phyloP scores from a whole-genome alignment of 805 yeast species.

The Kodamaea neixiangensis region DNA sequence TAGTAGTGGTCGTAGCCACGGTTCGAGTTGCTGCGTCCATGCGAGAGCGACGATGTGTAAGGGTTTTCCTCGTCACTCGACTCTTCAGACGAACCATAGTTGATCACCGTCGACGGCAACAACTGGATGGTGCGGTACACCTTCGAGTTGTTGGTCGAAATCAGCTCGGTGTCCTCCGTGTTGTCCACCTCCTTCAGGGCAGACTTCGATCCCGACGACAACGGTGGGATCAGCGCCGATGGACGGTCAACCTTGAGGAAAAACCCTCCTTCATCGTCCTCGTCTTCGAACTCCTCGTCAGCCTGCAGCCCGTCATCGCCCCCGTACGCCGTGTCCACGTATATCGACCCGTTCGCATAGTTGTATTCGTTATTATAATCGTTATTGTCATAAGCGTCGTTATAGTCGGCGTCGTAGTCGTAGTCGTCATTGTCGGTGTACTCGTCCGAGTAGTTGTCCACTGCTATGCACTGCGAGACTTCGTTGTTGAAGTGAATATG shows the following conservation, averaged over 20 bases:
- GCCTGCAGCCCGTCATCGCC: conserved; percentile 28
- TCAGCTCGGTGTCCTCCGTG: conserved; percentile 30
- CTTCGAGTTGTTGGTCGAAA: conserved; percentile 32
- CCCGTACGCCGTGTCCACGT: conserved; percentile 10
- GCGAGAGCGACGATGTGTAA: conserved; percentile 59
- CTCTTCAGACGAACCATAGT: conserved; percentile 66
- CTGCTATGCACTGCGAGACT: conserved; percentile 91
- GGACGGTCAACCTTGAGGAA: conserved; percentile 53
- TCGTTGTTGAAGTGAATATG: conserved; percentile 92
- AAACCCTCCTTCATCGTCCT: conserved; percentile 69
- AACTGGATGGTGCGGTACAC: conserved; percentile 63
- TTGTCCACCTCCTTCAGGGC: conserved; percentile 12
- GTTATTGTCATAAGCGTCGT: conserved; percentile 38
- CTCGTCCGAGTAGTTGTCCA: conserved; percentile 40
- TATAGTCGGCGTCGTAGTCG: conserved; percentile 30
- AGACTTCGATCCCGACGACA: conserved; percentile 6
- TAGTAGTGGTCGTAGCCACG: conserved; percentile 78
- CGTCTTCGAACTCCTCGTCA: conserved; percentile 45
- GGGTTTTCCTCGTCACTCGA: conserved; percentile 61
- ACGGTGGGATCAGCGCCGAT: conserved; percentile 4
- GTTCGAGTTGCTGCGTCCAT: conserved; percentile 59
- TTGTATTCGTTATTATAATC: conserved; percentile 20
- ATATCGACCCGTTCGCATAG: conserved; percentile 18
- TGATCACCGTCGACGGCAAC: conserved; percentile 84
- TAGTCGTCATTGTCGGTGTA: conserved; percentile 18